phyloP scores from a whole-genome alignment of 352 stramenopile genomes.

The Pythium vanterpoolii region DNA sequence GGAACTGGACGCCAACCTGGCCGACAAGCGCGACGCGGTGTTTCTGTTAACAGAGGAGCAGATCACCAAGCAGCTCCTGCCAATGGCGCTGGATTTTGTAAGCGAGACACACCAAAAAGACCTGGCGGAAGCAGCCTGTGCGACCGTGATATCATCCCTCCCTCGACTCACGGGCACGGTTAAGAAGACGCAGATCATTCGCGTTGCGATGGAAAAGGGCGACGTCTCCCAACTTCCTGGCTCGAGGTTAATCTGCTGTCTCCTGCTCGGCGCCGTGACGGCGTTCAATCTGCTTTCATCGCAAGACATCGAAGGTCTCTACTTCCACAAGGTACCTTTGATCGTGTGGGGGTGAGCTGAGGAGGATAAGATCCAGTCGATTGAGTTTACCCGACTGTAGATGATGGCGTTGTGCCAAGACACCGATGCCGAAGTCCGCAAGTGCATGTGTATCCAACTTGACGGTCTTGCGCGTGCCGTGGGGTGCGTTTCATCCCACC shows the following conservation, averaged over 20 bases:
- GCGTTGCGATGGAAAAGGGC: conserved; percentile 79
- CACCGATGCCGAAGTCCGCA: conserved; percentile 77
- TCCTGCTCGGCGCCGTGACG: conserved; percentile 68
- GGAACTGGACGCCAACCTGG: conserved; percentile 38
- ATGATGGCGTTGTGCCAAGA: conserved; percentile 86
- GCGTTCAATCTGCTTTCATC: conserved; percentile 60
- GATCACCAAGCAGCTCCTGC: conserved; percentile 66
- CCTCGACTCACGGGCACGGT: conserved; percentile 49
- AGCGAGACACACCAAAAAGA: conserved; percentile 79
- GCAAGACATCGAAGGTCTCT: conserved; percentile 76
- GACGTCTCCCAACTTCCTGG: conserved; percentile 76
- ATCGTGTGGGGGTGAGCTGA: background rate
- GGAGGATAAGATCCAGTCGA: background rate
- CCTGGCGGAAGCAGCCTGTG: conserved; percentile 59
- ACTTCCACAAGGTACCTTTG: conserved; percentile 67
- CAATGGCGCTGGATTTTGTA: conserved; percentile 69
- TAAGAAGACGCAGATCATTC: conserved; percentile 86
- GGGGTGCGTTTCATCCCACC: too few species aligned
- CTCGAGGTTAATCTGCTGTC: conserved; percentile 75
- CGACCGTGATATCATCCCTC: conserved; percentile 52
- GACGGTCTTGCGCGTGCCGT: conserved; percentile 67
- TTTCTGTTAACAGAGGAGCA: conserved; percentile 79
- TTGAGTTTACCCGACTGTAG: conserved; percentile 21
- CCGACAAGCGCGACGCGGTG: conserved; percentile 55
- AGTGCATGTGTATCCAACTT: conserved; percentile 82